phyloP scores from a whole-genome alignment of 1,284 basidiomycete genomes.

The Vanrija humicola region DNA sequence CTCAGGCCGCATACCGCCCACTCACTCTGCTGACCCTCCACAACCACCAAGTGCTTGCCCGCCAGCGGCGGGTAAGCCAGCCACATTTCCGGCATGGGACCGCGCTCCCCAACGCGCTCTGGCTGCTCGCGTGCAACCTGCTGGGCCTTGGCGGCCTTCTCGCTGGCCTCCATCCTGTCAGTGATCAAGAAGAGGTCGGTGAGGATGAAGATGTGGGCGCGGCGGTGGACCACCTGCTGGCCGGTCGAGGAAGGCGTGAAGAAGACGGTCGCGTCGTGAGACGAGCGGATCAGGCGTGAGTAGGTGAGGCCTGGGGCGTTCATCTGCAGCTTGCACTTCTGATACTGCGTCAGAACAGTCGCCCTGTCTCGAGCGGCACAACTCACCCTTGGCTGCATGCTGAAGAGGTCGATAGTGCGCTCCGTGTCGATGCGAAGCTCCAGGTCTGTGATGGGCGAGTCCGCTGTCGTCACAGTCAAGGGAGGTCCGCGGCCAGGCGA shows the following conservation, averaged over 20 bases:
- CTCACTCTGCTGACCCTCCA: slow-evolving; percentile 55
- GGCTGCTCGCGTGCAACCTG: slow-evolving; percentile 43
- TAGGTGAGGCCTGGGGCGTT: slow-evolving; percentile 74
- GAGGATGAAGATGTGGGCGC: slow-evolving; percentile 83
- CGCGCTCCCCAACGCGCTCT: slow-evolving; percentile 48
- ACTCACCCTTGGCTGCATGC: slow-evolving; percentile 85
- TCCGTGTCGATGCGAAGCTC: slow-evolving; percentile 76
- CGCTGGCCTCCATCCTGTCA: slow-evolving; percentile 70
- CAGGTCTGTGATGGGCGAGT: slow-evolving; percentile 64
- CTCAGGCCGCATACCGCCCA: slow-evolving; percentile 5
- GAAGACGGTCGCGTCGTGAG: slow-evolving; percentile 68
- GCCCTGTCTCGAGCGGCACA: not conserved
- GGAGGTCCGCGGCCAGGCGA: slow-evolving; percentile 30
- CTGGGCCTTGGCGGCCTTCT: slow-evolving; percentile 51
- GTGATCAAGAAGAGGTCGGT: slow-evolving; percentile 89
- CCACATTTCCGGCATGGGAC: slow-evolving; percentile 76
- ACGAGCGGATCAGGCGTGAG: slow-evolving; percentile 71
- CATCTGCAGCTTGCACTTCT: slow-evolving; percentile 91
- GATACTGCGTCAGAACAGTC: slow-evolving; percentile 16
- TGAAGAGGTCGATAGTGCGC: slow-evolving; percentile 86
- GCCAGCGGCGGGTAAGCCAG: slow-evolving; percentile 92
- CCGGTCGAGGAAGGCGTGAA: slow-evolving; percentile 75
- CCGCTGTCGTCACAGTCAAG: slow-evolving; percentile 12
- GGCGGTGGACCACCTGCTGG: slow-evolving; percentile 64
- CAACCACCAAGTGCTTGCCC: slow-evolving; percentile 82